These are phyloP conservation scores for Nicotiana tomentosiformis DNA, from an alignment of 257 asterid genomes.

Conservation along the genomic window DNA sequence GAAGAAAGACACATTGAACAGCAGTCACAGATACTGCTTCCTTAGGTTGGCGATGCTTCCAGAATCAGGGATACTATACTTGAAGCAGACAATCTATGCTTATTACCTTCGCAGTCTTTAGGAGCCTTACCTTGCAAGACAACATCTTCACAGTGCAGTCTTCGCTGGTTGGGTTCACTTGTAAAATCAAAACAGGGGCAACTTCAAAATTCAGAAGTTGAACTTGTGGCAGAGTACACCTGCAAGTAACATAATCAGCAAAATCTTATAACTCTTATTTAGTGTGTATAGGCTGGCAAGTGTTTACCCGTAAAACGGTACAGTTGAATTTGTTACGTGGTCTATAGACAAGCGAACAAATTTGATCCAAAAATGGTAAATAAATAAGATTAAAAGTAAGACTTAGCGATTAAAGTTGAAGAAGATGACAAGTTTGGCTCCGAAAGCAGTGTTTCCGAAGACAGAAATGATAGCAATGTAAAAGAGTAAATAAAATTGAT, in stretches of 20 bases:
- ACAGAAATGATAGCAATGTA: too few species aligned
- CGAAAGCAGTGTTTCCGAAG: too few species aligned
- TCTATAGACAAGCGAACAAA: too few species aligned
- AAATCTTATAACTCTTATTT: neutral
- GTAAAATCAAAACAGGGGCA: constrained; percentile 72
- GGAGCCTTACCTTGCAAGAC: constrained; percentile 66
- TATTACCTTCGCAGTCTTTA: neutral
- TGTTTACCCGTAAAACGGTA: too few species aligned
- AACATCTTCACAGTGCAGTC: constrained; percentile 67
- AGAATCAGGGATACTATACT: neutral
- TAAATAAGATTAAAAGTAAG: too few species aligned
- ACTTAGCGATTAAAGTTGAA: too few species aligned
- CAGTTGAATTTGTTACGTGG: too few species aligned
- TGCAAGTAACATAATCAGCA: constrained; percentile 23
- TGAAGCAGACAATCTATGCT: neutral
- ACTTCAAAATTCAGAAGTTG: constrained; percentile 74
- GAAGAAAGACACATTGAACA: neutral
- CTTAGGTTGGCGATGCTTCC: neutral
- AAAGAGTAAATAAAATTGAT: too few species aligned
- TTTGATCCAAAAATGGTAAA: too few species aligned
- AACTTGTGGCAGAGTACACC: constrained; percentile 76
- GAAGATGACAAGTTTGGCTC: too few species aligned
- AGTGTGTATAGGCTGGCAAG: neutral
- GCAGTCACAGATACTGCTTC: neutral
- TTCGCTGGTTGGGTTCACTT: constrained; percentile 50